These are phyloP conservation scores for Carex myosuroides DNA, from an alignment of 176 grass and related monocot genomes.

Conservation along the genomic window DNA sequence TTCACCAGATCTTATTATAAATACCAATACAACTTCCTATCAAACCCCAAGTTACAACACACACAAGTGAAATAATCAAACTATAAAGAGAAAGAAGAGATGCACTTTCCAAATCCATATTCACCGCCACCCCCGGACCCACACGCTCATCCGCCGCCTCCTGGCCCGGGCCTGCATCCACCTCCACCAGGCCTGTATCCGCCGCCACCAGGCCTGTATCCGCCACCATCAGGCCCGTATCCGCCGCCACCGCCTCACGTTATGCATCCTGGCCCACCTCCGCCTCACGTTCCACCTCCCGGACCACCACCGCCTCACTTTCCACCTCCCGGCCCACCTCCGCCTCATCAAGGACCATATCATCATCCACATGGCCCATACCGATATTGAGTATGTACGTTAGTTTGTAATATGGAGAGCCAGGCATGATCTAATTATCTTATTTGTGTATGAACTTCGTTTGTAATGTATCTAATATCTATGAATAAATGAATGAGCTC, in stretches of 20 bases:
- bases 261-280: too few relatives aligned
- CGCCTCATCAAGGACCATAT: neutral
- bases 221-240: neutral
- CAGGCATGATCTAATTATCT: neutral
- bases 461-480: neutral
- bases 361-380: conserved; percentile 1
- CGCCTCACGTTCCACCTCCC: neutral
- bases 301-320: neutral
- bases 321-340: neutral
- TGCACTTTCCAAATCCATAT: conserved; percentile 6
- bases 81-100: neutral
- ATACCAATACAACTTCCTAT: neutral
- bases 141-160: too few relatives aligned
- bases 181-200: neutral
- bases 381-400: neutral
- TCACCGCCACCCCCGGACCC: neutral
- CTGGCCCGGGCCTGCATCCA: neutral
- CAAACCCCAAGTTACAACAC: neutral
- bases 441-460: neutral
- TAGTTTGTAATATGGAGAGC: neutral
- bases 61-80: neutral
- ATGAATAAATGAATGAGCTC: neutral
- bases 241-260: too few relatives aligned
- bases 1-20: neutral
- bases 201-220: neutral